phyloP scores from a whole-genome alignment of 2,329 filamentous ascomycete species.

The Ascochyta viciae-villosae region DNA sequence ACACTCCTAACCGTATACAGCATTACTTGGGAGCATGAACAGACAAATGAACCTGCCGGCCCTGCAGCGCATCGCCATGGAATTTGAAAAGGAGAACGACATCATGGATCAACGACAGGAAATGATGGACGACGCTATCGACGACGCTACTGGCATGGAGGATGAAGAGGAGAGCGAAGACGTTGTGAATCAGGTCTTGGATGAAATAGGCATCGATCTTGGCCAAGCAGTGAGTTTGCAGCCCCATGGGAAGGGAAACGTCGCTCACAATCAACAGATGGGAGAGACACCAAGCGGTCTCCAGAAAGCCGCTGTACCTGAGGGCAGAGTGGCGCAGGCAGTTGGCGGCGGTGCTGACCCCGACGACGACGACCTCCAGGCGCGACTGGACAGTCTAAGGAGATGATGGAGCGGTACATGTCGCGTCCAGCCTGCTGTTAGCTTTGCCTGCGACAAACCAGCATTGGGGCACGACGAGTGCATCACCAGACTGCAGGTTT shows the following conservation, averaged over 20 bases:
- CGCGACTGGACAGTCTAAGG: conserved; percentile 85
- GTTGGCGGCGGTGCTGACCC: conserved; percentile 76
- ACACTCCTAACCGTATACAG: conserved; percentile 43
- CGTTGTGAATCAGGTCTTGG: conserved; percentile 93
- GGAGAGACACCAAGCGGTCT: conserved; percentile 89
- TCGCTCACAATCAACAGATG: conserved; percentile 64
- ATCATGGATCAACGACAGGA: conserved; percentile 99
- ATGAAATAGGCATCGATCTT: conserved; percentile 95
- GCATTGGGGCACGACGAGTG: background rate
- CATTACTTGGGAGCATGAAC: conserved; percentile 95
- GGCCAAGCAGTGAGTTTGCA: conserved; percentile 76
- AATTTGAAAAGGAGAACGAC: conserved; percentile 98
- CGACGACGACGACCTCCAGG: conserved; percentile 94
- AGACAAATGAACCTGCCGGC: conserved; percentile 96
- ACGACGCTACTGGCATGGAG: conserved; percentile 90
- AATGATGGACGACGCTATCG: conserved; percentile 99
- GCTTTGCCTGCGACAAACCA: background rate
- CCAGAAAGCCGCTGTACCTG: conserved; percentile 74
- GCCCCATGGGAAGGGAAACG: background rate
- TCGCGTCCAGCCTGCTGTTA: background rate
- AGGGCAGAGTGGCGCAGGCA: conserved; percentile 84
- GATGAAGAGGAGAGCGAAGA: conserved; percentile 97
- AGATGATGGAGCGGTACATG: conserved; percentile 47
- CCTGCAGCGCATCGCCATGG: conserved; percentile 95
- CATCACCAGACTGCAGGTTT: background rate